Evolutionary conservation across 2,329 filamentous ascomycete species (phyloP).

Genomic region (Corinectria fuckeliana): DNA sequence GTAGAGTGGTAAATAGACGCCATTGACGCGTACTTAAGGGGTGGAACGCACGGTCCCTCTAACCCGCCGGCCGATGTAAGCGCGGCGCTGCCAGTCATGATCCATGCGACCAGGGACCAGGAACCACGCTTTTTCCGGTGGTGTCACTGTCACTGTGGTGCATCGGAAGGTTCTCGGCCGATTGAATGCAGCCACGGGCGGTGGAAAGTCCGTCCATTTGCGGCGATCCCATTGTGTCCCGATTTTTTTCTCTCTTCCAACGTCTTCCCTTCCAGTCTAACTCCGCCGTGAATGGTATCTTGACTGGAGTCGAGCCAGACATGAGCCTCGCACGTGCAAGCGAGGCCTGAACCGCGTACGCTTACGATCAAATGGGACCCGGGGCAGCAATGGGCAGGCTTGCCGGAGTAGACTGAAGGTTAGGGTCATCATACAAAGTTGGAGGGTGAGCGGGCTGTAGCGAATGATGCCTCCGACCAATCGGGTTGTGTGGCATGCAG

Average conservation of each 20-base stretch:
- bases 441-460: conserved; percentile 6
- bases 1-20: no score
- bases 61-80: background rate
- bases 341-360: no score
- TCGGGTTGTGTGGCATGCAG: conserved; percentile 3
- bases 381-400: background rate
- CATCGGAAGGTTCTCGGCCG: conserved; percentile 28
- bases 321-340: conserved; percentile 4
- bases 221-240: background rate
- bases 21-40: conserved; percentile 13
- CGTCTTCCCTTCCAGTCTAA: no score
- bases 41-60: background rate
- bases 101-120: conserved; percentile 14
- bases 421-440: conserved; percentile 2
- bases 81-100: conserved; percentile 2
- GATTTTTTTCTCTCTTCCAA: background rate
- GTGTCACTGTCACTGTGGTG: conserved; percentile 24
- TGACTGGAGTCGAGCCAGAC: background rate
- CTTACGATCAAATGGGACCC: no score
- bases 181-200: conserved; percentile 3
- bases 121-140: conserved; percentile 13
- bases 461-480: conserved; percentile 4
- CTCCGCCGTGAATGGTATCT: no score
- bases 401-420: background rate
- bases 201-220: background rate